These are phyloP conservation scores for Ganoderma resinaceum DNA, from an alignment of 1,284 basidiomycete genomes.

Conservation along the genomic window DNA sequence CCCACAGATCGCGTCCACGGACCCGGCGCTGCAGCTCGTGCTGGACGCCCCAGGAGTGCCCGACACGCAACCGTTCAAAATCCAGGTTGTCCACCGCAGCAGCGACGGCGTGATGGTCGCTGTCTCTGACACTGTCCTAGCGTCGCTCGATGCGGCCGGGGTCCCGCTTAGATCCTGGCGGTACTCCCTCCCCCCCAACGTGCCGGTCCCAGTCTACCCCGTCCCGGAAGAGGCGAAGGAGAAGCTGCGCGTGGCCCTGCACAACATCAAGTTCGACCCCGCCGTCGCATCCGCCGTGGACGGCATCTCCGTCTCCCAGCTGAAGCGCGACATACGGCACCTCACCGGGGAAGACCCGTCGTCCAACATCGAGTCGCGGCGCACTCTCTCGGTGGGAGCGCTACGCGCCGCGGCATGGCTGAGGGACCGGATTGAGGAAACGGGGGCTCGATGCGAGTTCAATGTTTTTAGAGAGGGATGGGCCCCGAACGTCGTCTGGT, in stretches of 20 bases:
- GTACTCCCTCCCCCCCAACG: constrained; percentile 3
- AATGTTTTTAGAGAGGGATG: constrained; percentile 75
- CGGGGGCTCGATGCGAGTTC: constrained; percentile 77
- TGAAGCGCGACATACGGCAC: constrained; percentile 76
- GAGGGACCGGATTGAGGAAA: constrained; percentile 69
- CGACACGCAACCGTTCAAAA: not conserved
- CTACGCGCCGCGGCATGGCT: constrained; percentile 83
- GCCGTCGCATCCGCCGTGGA: constrained; percentile 66
- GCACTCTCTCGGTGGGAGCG: constrained; percentile 79
- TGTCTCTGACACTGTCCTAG: not conserved
- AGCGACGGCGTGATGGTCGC: not conserved
- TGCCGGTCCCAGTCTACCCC: not conserved
- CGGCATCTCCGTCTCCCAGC: constrained; percentile 65
- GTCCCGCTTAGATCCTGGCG: not conserved
- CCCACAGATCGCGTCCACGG: not conserved
- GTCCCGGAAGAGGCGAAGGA: constrained; percentile 3
- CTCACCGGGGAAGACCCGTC: constrained; percentile 81
- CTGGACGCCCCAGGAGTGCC: not conserved
- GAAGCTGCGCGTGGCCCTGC: constrained; percentile 56
- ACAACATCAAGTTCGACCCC: constrained; percentile 62
- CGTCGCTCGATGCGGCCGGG: not conserved
- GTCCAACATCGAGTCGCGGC: constrained; percentile 73
- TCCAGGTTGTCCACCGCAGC: not conserved
- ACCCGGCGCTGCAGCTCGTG: not conserved
- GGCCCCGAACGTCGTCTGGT: constrained; percentile 88